Conservation (phyloP, 352 stramenopile species). For the Phytophthora capsici region DNA sequence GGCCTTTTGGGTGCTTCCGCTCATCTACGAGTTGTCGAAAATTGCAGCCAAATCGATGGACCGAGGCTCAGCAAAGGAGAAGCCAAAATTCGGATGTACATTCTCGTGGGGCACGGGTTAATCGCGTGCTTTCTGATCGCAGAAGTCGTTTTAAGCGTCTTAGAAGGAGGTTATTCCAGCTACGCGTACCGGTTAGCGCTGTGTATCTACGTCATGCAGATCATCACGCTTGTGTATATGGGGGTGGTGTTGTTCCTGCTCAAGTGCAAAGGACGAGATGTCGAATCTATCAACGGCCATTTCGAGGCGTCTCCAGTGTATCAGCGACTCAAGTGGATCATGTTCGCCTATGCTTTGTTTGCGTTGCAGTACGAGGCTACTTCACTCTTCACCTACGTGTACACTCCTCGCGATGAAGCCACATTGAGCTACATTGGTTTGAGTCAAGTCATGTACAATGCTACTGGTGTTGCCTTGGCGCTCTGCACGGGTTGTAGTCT, state of each 20-base stretch:
- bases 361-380: slow-evolving; percentile 56
- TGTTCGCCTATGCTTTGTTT: slow-evolving; percentile 57
- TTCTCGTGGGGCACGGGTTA: slow-evolving; percentile 29
- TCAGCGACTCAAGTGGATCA: slow-evolving; percentile 59
- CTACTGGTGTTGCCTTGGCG: slow-evolving; percentile 41
- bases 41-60: slow-evolving; percentile 74
- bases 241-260: slow-evolving; percentile 43
- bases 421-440: slow-evolving; percentile 47
- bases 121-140: slow-evolving; percentile 39
- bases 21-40: slow-evolving; percentile 66
- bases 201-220: slow-evolving; percentile 55
- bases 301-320: slow-evolving; percentile 68
- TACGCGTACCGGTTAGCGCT: slow-evolving; percentile 45
- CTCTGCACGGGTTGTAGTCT: slow-evolving; percentile 59
- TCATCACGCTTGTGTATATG: slow-evolving; percentile 57
- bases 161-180: slow-evolving; percentile 43
- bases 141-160: slow-evolving; percentile 33
- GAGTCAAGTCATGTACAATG: slow-evolving; percentile 50
- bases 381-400: slow-evolving; percentile 53
- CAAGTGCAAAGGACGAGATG: slow-evolving; percentile 52
- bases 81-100: slow-evolving; percentile 52
- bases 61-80: slow-evolving; percentile 49
- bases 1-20: slow-evolving; percentile 54
- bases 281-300: slow-evolving; percentile 58
- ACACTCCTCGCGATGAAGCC: slow-evolving; percentile 26